Evolutionary conservation across 805 yeast species (phyloP), one percentile per base, ranked within the genome.

Genomic region (Peterozyma xylosa): DNA sequence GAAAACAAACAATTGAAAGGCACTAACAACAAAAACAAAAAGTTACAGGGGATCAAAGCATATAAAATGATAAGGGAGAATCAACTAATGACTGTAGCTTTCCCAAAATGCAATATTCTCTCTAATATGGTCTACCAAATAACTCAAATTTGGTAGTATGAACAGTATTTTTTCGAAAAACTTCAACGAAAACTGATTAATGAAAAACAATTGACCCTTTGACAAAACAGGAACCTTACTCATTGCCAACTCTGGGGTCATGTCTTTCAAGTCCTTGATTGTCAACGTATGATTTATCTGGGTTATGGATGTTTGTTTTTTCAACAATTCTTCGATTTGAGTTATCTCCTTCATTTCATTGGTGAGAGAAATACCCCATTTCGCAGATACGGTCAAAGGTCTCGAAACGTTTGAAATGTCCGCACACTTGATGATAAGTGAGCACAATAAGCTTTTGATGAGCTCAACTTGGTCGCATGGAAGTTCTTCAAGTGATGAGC

Each of bases 361-460:
- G 1, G 83, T 73, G 36, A 90, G 70, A n/a, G 82, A 77, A 48
- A 76, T 66, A 4, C 96, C 96, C 97, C 97, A 90, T 63, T 83
- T 81, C 1, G 86, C 76, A 17, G 91, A 82, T 2, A 87, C 77
- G 33, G 74, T 66, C 45, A 86, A 66, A 4, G 90, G 88, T 48
- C 98, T 69, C 9, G 96, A 79, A 17, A 90, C 96, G 59, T 93
- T 93, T 27, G 96, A 86, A 38, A 93, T 88, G 64, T 93, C 99
- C 2, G 98, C 97, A 62, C 96, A 88, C 66, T 93, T 93, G 48
- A 93, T 78, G 48, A 91, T 71, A 47, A 89, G 64, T 21, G 86
- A 74, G 37, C 83, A 70, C 34, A 88, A 63, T 50, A 85, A 70
- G 45, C 51, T 44, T 11, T 57, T 46, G 29, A 53, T 42, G 32